A percentile compares a stretch with the other conserved stretches of the same genome.
Evolutionary conservation across 495 filamentous ascomycete genomes (phyloP).

Genomic region (Xanthoparmelia taractica): DNA sequence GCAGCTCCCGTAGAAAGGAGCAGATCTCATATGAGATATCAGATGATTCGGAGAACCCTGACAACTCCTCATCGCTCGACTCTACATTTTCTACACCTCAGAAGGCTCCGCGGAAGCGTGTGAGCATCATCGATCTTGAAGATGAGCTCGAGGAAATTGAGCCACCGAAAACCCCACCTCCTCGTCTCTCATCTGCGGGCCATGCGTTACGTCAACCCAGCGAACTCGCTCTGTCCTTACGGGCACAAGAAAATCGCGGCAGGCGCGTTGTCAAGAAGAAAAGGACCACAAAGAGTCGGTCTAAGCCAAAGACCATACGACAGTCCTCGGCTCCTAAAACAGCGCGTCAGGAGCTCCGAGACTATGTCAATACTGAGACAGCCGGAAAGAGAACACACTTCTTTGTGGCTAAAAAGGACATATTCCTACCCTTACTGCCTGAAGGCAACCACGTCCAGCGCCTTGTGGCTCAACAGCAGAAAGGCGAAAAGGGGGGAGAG

Average conservation of each 20-base stretch:
- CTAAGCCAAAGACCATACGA: constrained; percentile 11
- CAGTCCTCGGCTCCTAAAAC: constrained; percentile 25
- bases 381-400: constrained; percentile 43
- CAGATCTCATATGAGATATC: constrained; percentile 25
- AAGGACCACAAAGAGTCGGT: background rate
- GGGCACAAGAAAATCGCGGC: constrained; percentile 24
- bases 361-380: constrained; percentile 42
- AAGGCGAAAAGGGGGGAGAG: background rate
- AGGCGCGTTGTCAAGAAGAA: constrained; percentile 14
- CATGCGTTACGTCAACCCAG: constrained; percentile 24
- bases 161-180: constrained; percentile 12
- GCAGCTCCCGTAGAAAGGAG: constrained; percentile 17
- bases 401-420: constrained; percentile 43
- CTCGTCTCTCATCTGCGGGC: constrained; percentile 24
- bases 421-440: constrained; percentile 48
- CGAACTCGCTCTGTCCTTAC: constrained; percentile 20
- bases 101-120: constrained; percentile 10
- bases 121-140: constrained; percentile 15
- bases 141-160: constrained; percentile 18
- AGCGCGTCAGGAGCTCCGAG: constrained; percentile 36
- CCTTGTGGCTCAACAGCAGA: constrained; percentile 30
- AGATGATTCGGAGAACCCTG: constrained; percentile 18
- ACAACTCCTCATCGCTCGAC: constrained; percentile 7
- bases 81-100: constrained; percentile 25
- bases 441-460: constrained; percentile 46